A percentile compares a stretch with the other conserved stretches of the same genome.
These are phyloP conservation scores for Xylariaceae sp. DNA, from an alignment of 2,329 filamentous ascomycete species.

Conservation along the genomic window DNA sequence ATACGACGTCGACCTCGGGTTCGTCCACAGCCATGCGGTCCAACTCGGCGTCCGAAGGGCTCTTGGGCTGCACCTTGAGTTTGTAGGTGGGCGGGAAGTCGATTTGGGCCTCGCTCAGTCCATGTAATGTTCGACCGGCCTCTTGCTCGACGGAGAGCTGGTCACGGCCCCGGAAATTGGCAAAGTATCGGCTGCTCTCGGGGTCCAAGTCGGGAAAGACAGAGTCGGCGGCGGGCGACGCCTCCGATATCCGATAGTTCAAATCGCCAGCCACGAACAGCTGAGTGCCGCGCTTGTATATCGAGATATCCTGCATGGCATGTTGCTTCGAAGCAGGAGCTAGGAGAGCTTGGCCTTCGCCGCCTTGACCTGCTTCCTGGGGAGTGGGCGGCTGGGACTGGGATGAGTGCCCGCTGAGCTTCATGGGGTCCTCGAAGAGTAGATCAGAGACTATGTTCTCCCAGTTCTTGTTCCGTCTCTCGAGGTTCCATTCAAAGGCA, in stretches of 20 bases:
- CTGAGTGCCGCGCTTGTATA: constrained; percentile 70
- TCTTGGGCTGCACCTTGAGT: constrained; percentile 47
- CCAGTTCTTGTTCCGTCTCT: constrained; percentile 81
- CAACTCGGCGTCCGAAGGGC: constrained; percentile 11
- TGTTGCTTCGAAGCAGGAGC: constrained; percentile 20
- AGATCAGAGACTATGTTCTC: constrained; percentile 70
- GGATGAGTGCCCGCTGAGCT: constrained; percentile 17
- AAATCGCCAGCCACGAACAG: constrained; percentile 87
- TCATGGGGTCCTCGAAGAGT: constrained; percentile 58
- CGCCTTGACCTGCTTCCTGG: constrained; percentile 7
- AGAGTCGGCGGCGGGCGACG: constrained; percentile 53
- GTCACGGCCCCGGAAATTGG: constrained; percentile 62
- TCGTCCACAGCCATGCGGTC: constrained; percentile 15
- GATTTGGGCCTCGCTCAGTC: constrained; percentile 66
- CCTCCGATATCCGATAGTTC: constrained; percentile 81
- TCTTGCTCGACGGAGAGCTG: constrained; percentile 68
- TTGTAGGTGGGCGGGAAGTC: constrained; percentile 92
- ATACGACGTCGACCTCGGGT: constrained; percentile 28
- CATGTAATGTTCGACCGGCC: constrained; percentile 66
- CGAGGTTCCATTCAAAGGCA: constrained; percentile 73
- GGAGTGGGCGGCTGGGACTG: constrained; percentile 9
- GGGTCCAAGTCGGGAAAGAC: constrained; percentile 53
- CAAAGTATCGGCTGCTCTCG: constrained; percentile 54
- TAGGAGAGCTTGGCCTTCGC: constrained; percentile 18
- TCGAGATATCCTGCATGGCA: constrained; percentile 48